Percentiles rank a stretch among this genome's conserved stretches.
Evolutionary conservation across 2,329 filamentous ascomycete species (phyloP).

Genomic region (Colletotrichum sidae): DNA sequence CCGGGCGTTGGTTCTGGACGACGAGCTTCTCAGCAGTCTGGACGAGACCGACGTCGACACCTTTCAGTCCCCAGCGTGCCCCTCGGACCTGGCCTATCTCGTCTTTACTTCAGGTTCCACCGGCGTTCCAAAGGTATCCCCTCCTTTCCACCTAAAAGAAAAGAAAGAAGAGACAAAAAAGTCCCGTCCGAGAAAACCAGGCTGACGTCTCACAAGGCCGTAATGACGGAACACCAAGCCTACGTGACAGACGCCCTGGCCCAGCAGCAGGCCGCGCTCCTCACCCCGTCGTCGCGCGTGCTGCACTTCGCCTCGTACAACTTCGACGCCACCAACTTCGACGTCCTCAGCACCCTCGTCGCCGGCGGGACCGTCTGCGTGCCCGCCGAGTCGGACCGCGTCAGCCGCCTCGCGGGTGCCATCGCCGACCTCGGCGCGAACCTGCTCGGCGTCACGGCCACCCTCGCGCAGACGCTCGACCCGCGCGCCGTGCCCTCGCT

Average conservation of each 20-base stretch:
- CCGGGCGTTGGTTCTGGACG: not conserved
- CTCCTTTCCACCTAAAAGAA: not conserved
- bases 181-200: too few species aligned
- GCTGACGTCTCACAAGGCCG: conserved; percentile 41
- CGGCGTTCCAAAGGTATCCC: conserved; percentile 55
- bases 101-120: conserved; percentile 56
- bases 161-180: too few species aligned
- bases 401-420: conserved; percentile 60
- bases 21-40: conserved; percentile 50
- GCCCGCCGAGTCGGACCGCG: conserved; percentile 61
- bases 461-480: conserved; percentile 60
- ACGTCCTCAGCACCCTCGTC: conserved; percentile 63
- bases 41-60: conserved; percentile 8
- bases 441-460: conserved; percentile 67
- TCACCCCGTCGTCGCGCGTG: conserved; percentile 52
- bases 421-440: conserved; percentile 63
- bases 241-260: conserved; percentile 39
- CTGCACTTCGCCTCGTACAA: conserved; percentile 67
- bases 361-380: conserved; percentile 70
- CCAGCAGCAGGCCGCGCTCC: conserved; percentile 18
- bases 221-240: conserved; percentile 47
- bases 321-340: conserved; percentile 63
- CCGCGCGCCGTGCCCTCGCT: conserved; percentile 51
- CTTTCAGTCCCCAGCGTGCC: not conserved
- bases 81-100: conserved; percentile 46